Percentiles rank a stretch among this genome's conserved stretches.
These are phyloP conservation scores for Myxozyma sirexii DNA, from an alignment of 805 yeast genomes.

Conservation along the genomic window DNA sequence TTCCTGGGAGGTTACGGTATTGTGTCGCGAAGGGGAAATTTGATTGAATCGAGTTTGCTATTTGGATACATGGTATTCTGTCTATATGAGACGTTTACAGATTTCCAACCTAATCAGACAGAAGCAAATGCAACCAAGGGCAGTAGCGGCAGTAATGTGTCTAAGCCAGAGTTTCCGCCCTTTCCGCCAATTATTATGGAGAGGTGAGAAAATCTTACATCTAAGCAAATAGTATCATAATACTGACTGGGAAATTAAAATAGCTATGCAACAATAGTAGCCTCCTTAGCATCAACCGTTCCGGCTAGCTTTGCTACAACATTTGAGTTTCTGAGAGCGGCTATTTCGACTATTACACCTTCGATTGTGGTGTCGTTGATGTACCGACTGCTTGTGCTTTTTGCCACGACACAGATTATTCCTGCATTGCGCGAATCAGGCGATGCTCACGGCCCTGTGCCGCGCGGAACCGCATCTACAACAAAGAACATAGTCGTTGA, in stretches of 20 bases:
- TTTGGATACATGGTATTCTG: constrained; percentile 92
- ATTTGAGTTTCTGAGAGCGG: constrained; percentile 51
- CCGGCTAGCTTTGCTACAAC: constrained; percentile 48
- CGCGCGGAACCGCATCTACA: not conserved
- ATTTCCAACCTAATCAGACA: constrained; percentile 52
- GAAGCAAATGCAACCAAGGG: not conserved
- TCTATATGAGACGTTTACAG: constrained; percentile 89
- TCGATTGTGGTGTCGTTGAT: constrained; percentile 80
- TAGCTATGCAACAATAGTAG: constrained; percentile 42
- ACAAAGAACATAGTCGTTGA: not conserved
- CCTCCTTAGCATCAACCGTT: constrained; percentile 44
- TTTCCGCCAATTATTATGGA: constrained; percentile 46
- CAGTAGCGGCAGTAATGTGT: not conserved
- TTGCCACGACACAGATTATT: constrained; percentile 89
- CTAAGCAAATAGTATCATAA: no score
- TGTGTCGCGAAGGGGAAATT: constrained; percentile 78
- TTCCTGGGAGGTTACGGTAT: constrained; percentile 83
- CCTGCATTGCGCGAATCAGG: constrained; percentile 59
- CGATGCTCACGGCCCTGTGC: not conserved
- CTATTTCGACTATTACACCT: constrained; percentile 68
- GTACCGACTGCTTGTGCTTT: constrained; percentile 80
- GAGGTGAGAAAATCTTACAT: constrained; percentile 31
- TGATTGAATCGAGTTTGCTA: constrained; percentile 83
- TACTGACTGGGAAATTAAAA: constrained; percentile 15
- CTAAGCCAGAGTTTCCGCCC: constrained; percentile 32